These are phyloP conservation scores for Colletotrichum tropicicola DNA, from an alignment of 2,329 filamentous ascomycete genomes.

Conservation along the genomic window DNA sequence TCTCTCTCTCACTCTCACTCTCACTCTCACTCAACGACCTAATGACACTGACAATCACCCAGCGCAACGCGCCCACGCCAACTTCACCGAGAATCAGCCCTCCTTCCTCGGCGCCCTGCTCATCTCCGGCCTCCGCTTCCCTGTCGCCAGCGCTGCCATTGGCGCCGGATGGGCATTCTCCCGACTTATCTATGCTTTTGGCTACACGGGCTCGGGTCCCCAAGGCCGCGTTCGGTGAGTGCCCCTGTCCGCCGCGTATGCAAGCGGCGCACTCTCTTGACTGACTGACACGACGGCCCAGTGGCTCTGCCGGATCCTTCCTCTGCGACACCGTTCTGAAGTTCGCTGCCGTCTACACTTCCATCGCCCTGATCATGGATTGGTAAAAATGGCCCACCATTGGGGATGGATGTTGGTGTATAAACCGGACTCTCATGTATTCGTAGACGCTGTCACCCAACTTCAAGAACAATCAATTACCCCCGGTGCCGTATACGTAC, in stretches of 20 bases:
- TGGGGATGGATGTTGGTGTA: no score
- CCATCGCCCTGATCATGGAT: constrained; percentile 46
- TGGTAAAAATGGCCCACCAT: constrained; percentile 32
- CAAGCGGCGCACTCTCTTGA: not conserved
- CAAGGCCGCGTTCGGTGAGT: constrained; percentile 52
- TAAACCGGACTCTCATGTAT: not conserved
- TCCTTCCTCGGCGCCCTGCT: constrained; percentile 61
- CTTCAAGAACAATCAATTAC: not conserved
- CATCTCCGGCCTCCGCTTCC: constrained; percentile 65
- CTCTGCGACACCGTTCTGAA: constrained; percentile 50
- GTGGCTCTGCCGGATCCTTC: constrained; percentile 45
- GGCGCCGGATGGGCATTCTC: constrained; percentile 62
- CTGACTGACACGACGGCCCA: constrained; percentile 29
- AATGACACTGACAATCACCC: not conserved
- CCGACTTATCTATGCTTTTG: constrained; percentile 63
- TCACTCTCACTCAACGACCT: no score
- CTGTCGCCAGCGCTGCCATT: constrained; percentile 55
- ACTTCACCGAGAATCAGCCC: constrained; percentile 70
- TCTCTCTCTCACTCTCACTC: not conserved
- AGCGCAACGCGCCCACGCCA: constrained; percentile 70
- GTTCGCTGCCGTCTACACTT: constrained; percentile 53
- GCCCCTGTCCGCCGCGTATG: not conserved
- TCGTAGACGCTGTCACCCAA: not conserved
- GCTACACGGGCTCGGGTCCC: constrained; percentile 61
- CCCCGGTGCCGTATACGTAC: not conserved